Percentiles rank a stretch among this genome's conserved stretches.
These are phyloP conservation scores for Aegle marmelos DNA, from an alignment of 345 rosid genomes.

Conservation along the genomic window DNA sequence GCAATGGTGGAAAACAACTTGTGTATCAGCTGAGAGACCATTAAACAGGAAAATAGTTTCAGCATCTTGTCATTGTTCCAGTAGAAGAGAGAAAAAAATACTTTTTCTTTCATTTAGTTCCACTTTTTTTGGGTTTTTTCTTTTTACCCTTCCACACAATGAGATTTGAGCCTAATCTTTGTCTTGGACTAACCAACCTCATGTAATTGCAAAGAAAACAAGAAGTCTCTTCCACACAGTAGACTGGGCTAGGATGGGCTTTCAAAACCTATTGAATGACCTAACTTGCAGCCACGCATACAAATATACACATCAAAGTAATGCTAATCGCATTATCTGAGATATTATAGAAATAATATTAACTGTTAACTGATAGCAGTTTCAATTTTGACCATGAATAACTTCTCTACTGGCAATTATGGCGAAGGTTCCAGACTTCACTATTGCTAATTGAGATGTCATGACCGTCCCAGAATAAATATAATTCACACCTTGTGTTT, in stretches of 20 bases:
- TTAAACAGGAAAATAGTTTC: neutral
- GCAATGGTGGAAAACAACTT: slow-evolving; percentile 13
- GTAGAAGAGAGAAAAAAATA: too few species aligned
- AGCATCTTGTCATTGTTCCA: neutral
- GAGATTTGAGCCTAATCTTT: neutral
- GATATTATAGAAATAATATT: neutral
- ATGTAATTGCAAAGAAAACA: neutral
- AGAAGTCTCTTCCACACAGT: neutral
- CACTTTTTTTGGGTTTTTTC: neutral
- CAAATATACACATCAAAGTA: neutral
- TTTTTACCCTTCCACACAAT: neutral
- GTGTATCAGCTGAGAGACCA: slow-evolving; percentile 17
- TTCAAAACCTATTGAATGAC: neutral
- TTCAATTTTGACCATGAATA: neutral
- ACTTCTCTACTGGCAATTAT: neutral
- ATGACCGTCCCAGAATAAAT: neutral
- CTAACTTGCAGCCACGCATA: neutral
- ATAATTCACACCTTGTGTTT: neutral
- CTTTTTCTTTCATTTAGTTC: too few species aligned
- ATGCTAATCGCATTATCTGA: neutral
- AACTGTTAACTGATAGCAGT: neutral
- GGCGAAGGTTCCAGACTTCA: neutral
- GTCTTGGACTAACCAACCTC: neutral
- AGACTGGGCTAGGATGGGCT: neutral
- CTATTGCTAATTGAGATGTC: neutral